Evolutionary conservation across 805 yeast genomes (phyloP).

Genomic region (Cyberlindnera galapagoensis): DNA sequence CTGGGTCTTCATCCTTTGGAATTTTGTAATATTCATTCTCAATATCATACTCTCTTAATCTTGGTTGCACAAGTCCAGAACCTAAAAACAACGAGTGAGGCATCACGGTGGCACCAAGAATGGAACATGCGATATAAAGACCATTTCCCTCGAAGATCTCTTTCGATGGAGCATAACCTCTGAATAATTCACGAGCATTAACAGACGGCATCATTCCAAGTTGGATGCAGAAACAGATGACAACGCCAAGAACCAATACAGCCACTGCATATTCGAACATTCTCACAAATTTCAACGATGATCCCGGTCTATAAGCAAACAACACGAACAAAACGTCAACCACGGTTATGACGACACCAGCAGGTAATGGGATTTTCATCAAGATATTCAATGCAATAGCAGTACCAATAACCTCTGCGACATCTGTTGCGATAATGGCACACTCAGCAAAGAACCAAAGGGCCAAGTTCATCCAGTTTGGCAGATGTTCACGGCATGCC

Average conservation of each 20-base stretch:
- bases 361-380: conserved; percentile 64
- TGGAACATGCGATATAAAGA: conserved; percentile 68
- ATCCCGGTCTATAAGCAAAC: conserved; percentile 73
- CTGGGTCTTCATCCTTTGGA: conserved; percentile 18
- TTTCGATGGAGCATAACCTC: conserved; percentile 66
- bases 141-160: conserved; percentile 53
- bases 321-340: conserved; percentile 76
- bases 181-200: conserved; percentile 41
- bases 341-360: conserved; percentile 75
- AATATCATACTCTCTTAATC: conserved; percentile 68
- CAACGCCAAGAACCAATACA: conserved; percentile 63
- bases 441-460: conserved; percentile 77
- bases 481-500: conserved; percentile 68
- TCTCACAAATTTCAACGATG: conserved; percentile 65
- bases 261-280: conserved; percentile 74
- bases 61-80: conserved; percentile 79
- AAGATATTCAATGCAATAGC: conserved; percentile 80
- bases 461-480: conserved; percentile 54
- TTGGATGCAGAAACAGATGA: conserved; percentile 72
- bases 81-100: conserved; percentile 86
- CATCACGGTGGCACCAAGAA: conserved; percentile 92
- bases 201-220: conserved; percentile 45
- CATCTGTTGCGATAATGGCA: conserved; percentile 87
- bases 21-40: conserved; percentile 43
- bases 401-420: conserved; percentile 92